These are phyloP conservation scores for Castanospermum australe DNA, from an alignment of 306 rosid species.

Conservation along the genomic window DNA sequence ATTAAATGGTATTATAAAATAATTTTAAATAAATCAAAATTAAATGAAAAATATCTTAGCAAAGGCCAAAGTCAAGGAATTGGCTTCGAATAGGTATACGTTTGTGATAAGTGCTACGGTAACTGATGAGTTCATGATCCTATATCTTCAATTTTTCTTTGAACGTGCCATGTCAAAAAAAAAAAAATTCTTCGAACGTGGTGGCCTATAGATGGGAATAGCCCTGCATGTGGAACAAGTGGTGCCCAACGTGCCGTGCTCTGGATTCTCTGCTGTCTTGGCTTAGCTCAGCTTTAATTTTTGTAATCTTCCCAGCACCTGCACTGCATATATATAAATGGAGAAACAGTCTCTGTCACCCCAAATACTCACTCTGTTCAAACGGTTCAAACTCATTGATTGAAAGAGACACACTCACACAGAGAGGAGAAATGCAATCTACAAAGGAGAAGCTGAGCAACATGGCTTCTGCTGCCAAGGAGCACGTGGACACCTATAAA, in stretches of 20 bases:
- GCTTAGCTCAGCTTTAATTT: not conserved
- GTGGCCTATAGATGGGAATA: not conserved
- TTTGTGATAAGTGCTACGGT: not conserved
- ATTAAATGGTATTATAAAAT: no score
- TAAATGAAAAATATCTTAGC: no score
- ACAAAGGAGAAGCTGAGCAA: constrained; percentile 61
- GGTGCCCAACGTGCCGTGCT: constrained; percentile 8
- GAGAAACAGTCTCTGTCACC: not conserved
- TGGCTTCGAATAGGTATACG: not conserved
- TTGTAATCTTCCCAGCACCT: not conserved
- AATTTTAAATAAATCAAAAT: no score
- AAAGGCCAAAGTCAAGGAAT: no score
- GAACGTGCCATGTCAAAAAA: no score
- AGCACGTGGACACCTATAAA: constrained; percentile 39
- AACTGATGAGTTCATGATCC: not conserved
- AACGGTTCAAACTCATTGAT: not conserved
- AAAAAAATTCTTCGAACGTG: constrained; percentile 25
- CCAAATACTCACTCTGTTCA: not conserved
- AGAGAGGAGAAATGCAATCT: constrained; percentile 43
- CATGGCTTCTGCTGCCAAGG: constrained; percentile 59
- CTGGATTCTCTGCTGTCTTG: not conserved
- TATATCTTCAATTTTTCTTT: not conserved
- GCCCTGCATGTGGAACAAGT: constrained; percentile 41
- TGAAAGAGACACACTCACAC: not conserved
- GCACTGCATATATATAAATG: constrained; percentile 24